These are phyloP conservation scores for Leishmania guyanensis DNA, from an alignment of 208 protist genomes.

Conservation along the genomic window DNA sequence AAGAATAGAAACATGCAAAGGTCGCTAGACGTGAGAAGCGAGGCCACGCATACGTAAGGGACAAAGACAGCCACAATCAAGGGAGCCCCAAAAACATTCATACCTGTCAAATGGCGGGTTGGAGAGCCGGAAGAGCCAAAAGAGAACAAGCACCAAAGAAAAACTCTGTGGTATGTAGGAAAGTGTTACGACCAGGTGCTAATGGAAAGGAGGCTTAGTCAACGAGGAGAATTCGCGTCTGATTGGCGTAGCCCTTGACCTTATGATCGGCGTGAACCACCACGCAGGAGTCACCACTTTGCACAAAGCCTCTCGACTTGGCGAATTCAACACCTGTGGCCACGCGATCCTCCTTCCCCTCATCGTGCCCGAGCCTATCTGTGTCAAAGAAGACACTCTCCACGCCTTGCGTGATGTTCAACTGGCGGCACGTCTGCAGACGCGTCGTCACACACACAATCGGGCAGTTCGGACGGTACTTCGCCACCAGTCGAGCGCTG, in stretches of 20 bases:
- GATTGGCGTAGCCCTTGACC: slow-evolving; percentile 90
- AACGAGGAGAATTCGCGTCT: slow-evolving; percentile 74
- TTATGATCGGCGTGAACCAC: slow-evolving; percentile 85
- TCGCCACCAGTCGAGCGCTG: slow-evolving; percentile 94
- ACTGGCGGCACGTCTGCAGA: too few species aligned
- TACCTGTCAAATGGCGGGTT: not conserved
- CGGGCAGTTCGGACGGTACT: slow-evolving; percentile 96
- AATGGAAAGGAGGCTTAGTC: slow-evolving; percentile 23
- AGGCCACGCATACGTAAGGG: not conserved
- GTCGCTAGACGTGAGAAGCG: not conserved
- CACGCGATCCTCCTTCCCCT: too few species aligned
- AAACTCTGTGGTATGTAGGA: not conserved
- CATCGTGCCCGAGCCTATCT: too few species aligned
- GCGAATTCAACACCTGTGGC: too few species aligned
- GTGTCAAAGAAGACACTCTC: too few species aligned
- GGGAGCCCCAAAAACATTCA: not conserved
- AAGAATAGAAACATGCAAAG: not conserved
- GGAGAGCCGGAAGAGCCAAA: not conserved
- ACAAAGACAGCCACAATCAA: not conserved
- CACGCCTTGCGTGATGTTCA: too few species aligned
- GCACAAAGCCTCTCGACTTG: slow-evolving; percentile 61
- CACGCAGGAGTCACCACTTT: slow-evolving; percentile 67
- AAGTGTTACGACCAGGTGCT: not conserved
- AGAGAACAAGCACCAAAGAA: not conserved
- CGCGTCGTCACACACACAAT: slow-evolving; percentile 72